phyloP scores from a whole-genome alignment of 169 alveolate species.

The Ichthyophthirius multifiliis region DNA sequence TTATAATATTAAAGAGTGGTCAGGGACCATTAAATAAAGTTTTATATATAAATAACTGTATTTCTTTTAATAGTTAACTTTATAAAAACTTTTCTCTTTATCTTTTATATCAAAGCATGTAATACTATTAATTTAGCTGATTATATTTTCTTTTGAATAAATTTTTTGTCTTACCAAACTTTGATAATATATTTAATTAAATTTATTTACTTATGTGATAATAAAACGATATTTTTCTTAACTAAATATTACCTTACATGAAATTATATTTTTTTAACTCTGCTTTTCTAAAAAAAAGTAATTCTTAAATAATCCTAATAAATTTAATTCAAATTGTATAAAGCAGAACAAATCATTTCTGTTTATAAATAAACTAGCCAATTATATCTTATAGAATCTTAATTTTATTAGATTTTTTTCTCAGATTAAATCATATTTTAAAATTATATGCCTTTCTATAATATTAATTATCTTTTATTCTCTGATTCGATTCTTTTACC shows the following conservation, averaged over 20 bases:
- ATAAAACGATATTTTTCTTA: neutral
- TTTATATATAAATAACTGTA: neutral
- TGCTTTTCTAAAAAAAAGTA: neutral
- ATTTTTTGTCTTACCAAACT: neutral
- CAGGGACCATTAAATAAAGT: neutral
- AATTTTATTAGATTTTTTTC: neutral
- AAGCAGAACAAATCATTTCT: neutral
- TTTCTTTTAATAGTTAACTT: neutral
- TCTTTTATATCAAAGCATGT: neutral
- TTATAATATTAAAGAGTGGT: neutral
- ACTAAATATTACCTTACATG: neutral
- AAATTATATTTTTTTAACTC: neutral
- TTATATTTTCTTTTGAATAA: neutral
- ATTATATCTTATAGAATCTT: neutral
- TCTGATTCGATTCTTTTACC: neutral
- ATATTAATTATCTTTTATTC: neutral
- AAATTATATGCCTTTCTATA: neutral
- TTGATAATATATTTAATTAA: neutral
- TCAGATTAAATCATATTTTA: neutral
- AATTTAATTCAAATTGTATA: neutral
- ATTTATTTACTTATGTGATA: neutral
- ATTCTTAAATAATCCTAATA: neutral
- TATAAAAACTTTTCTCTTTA: neutral
- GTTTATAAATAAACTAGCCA: neutral
- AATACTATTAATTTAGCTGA: neutral